These are phyloP conservation scores for Dendrobium catenatum DNA, from an alignment of 106 monocot genomes.

Conservation along the genomic window DNA sequence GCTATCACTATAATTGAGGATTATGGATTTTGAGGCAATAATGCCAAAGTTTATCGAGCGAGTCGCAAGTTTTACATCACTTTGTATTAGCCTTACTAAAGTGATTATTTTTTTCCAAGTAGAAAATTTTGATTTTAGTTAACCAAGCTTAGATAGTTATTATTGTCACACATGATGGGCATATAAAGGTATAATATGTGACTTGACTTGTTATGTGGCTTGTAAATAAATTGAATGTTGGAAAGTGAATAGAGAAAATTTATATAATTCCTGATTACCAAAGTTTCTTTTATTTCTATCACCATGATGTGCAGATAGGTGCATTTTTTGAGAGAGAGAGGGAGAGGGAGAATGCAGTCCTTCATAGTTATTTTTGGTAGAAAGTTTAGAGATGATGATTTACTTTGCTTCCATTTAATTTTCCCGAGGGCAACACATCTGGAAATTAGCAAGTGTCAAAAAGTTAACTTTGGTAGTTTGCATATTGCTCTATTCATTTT, in stretches of 20 bases:
- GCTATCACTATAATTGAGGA: background rate
- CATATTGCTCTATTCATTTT: background rate
- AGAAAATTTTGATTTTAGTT: background rate
- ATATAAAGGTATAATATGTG: conserved; percentile 5
- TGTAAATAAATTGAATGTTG: background rate
- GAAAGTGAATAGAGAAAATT: conserved; percentile 1
- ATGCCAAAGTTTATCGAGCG: background rate
- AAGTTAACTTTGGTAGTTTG: background rate
- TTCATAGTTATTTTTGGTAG: background rate
- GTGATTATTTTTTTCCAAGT: background rate
- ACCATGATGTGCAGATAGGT: background rate
- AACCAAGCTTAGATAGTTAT: background rate
- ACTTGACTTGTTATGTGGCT: conserved; percentile 3
- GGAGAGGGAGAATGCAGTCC: background rate
- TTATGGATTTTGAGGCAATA: background rate
- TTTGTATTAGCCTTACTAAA: background rate
- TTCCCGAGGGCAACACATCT: background rate
- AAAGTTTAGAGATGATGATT: background rate
- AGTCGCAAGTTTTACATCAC: background rate
- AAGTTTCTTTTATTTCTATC: background rate
- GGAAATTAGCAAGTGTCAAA: background rate
- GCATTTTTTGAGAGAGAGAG: background rate
- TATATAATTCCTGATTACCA: background rate
- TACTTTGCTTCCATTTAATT: background rate
- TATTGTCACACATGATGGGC: background rate